phyloP scores from a whole-genome alignment of 345 rosid species.

The Camelina laxa region DNA sequence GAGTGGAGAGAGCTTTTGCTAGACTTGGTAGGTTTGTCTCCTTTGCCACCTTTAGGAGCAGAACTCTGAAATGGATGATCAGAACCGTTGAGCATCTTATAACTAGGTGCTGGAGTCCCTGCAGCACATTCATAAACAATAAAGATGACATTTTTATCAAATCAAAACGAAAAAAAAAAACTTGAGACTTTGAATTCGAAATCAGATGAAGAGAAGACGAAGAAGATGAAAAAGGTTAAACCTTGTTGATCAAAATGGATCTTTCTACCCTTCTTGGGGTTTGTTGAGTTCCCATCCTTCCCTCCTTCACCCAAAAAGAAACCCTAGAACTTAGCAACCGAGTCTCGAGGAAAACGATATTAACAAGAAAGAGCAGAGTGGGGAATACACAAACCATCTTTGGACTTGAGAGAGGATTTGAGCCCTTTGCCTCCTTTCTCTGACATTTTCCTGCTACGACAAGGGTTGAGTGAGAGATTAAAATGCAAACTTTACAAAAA shows the following conservation, averaged over 20 bases:
- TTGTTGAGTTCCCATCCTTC: neutral
- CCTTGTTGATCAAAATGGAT: conserved; percentile 60
- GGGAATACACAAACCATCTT: conserved; percentile 37
- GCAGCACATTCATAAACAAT: neutral
- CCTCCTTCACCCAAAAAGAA: neutral
- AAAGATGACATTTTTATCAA: conserved; percentile 1
- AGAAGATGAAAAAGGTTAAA: conserved; percentile 18
- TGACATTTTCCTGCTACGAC: conserved; percentile 42
- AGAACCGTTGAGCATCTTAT: conserved; percentile 41
- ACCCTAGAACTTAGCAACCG: conserved; percentile 22
- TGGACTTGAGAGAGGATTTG: conserved; percentile 57
- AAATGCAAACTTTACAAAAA: neutral
- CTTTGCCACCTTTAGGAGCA: conserved; percentile 48
- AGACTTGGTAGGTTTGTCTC: conserved; percentile 13
- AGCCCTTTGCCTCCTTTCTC: conserved; percentile 83
- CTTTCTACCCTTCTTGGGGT: conserved; percentile 42
- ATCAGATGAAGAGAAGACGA: conserved; percentile 14
- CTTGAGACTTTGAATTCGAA: conserved; percentile 1
- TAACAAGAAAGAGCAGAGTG: neutral
- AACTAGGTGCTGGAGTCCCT: conserved; percentile 36
- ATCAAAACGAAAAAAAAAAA: neutral
- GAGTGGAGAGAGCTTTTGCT: neutral
- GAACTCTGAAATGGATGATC: conserved; percentile 47
- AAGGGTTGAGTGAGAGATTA: neutral
- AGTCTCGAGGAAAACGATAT: conserved; percentile 1